Conservation (phyloP, 2,329 filamentous ascomycete genomes). For the Bipolaris sorokiniana region DNA sequence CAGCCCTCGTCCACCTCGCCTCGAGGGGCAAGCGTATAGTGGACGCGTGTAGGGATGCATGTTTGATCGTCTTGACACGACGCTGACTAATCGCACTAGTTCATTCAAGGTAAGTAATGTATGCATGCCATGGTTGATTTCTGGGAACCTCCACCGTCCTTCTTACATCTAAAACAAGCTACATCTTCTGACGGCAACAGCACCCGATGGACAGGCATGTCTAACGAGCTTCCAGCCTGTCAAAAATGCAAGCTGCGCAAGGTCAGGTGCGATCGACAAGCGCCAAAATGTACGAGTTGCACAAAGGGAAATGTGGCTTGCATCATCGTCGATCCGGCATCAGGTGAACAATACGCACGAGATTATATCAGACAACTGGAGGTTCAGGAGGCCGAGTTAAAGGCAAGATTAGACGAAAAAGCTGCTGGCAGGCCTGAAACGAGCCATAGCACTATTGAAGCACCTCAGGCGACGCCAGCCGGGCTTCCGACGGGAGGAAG, state of each 20-base stretch:
- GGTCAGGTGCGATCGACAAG: slow-evolving; percentile 13
- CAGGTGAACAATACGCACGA: slow-evolving; percentile 22
- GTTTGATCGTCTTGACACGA: no score
- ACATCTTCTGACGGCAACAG: no score
- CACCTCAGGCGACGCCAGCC: background rate
- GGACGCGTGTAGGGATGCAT: no score
- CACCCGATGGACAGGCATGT: no score
- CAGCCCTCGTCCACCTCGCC: background rate
- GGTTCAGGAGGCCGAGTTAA: slow-evolving; percentile 13
- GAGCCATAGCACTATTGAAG: background rate
- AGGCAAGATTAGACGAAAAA: background rate
- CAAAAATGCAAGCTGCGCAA: slow-evolving; percentile 25
- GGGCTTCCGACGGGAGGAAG: background rate
- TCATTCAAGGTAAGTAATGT: no score
- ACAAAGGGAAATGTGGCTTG: slow-evolving; percentile 20
- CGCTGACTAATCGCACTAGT: no score
- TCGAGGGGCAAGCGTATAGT: background rate
- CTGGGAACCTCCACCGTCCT: no score
- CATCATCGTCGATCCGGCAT: slow-evolving; percentile 19
- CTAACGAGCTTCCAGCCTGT: slow-evolving; percentile 16
- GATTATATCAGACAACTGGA: slow-evolving; percentile 21
- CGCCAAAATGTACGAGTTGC: slow-evolving; percentile 24
- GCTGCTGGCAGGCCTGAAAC: background rate
- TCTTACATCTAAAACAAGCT: no score
- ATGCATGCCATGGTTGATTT: no score